Evolutionary conservation across 768 basidiomycete genomes (phyloP).

Genomic region (Boletus insuetus): DNA sequence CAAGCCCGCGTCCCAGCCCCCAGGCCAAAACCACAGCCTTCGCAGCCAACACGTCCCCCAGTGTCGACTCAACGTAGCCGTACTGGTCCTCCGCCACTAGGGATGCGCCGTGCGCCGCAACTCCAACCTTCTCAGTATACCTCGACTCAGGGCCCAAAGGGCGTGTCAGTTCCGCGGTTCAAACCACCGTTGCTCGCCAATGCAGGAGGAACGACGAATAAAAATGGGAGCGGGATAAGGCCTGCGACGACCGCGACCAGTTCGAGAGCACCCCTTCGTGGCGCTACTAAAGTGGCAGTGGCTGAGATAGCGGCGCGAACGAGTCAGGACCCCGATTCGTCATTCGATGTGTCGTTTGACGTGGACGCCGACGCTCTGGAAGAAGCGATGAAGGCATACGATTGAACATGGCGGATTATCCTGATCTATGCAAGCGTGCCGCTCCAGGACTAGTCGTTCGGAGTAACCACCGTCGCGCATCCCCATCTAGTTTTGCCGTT

Average conservation of each 20-base stretch:
- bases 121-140: constrained; percentile 19
- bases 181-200: constrained; percentile 26
- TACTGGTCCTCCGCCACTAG: constrained; percentile 24
- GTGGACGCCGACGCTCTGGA: constrained; percentile 29
- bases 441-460: neutral
- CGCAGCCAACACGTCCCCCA: constrained; percentile 1
- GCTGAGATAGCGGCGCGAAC: neutral
- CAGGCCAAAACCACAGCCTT: constrained; percentile 1
- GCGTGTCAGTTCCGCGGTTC: constrained; percentile 21
- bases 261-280: neutral
- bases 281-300: neutral
- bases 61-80: constrained; percentile 14
- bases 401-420: constrained; percentile 6
- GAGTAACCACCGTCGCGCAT: neutral
- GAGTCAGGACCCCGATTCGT: constrained; percentile 26
- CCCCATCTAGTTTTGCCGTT: neutral
- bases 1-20: neutral
- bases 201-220: neutral
- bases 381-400: constrained; percentile 32
- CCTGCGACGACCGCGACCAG: neutral
- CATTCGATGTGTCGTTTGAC: constrained; percentile 32
- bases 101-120: constrained; percentile 27
- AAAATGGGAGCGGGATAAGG: constrained; percentile 3
- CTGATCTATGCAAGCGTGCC: neutral
- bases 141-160: constrained; percentile 20